Percentiles rank a stretch among this genome's conserved stretches.
phyloP scores from a whole-genome alignment of 192 early-diverging fungal species.

The Entomortierella lignicola region DNA sequence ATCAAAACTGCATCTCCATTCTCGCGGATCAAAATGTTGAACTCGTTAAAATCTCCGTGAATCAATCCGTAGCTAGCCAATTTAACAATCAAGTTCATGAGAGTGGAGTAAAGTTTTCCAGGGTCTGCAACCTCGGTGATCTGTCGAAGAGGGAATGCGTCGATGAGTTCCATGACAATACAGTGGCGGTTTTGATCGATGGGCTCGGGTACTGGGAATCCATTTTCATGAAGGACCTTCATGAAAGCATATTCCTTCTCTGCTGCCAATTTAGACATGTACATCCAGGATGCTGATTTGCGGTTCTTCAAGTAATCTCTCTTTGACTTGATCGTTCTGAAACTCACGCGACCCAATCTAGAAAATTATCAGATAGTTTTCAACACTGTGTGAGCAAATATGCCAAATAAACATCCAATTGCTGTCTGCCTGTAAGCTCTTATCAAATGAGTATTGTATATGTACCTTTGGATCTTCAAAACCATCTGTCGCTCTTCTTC shows the following conservation, averaged over 20 bases:
- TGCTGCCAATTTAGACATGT: conserved; percentile 97
- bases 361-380: neutral
- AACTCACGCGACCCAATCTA: conserved; percentile 94
- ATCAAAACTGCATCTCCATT: conserved; percentile 90
- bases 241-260: conserved; percentile 99
- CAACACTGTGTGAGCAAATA: neutral
- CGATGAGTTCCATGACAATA: conserved; percentile 96
- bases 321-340: conserved; percentile 96
- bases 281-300: conserved; percentile 98
- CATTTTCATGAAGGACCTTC: conserved; percentile 89
- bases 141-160: conserved; percentile 95
- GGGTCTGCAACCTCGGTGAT: conserved; percentile 87
- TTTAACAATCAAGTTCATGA: conserved; percentile 97
- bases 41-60: conserved; percentile 99
- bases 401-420: neutral
- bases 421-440: too few relatives aligned
- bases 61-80: conserved; percentile 95
- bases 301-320: conserved; percentile 96
- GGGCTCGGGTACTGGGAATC: conserved; percentile 95
- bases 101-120: conserved; percentile 90
- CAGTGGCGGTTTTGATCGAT: conserved; percentile 95
- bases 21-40: conserved; percentile 93
- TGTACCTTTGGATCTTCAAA: conserved; percentile 94
- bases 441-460: neutral
- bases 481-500: conserved; percentile 91